These are phyloP conservation scores for Crithidia acanthocephali DNA, from an alignment of 208 protist species.

Conservation along the genomic window DNA sequence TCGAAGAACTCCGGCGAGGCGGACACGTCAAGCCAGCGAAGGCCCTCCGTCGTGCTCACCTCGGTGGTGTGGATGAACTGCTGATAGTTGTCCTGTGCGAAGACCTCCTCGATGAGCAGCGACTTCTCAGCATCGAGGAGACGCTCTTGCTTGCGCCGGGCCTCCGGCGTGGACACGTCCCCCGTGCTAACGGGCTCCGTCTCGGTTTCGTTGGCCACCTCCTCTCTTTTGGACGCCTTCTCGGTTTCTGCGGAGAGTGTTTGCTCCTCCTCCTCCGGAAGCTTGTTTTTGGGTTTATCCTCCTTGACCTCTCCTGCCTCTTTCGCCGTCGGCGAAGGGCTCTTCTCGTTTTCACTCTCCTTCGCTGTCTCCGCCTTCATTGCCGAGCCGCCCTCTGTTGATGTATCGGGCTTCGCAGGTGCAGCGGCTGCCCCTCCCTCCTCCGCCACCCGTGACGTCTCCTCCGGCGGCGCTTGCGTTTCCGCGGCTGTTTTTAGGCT, in stretches of 20 bases:
- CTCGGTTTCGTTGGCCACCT: background rate
- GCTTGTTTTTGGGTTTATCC: background rate
- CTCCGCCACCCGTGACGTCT: too few relatives aligned
- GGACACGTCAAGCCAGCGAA: conserved; percentile 59
- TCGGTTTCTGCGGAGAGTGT: background rate
- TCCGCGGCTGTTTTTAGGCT: background rate
- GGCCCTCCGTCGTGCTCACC: conserved; percentile 41
- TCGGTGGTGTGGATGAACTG: conserved; percentile 48
- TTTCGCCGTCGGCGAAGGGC: too few relatives aligned
- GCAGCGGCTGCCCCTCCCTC: too few relatives aligned
- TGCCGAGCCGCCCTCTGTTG: too few relatives aligned
- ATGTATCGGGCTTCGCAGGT: too few relatives aligned
- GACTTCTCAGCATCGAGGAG: conserved; percentile 29
- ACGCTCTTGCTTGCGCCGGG: background rate
- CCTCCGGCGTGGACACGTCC: conserved; percentile 4
- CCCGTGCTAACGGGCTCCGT: background rate
- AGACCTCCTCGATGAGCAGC: conserved; percentile 34
- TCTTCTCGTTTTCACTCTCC: too few relatives aligned
- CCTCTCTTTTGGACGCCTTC: conserved; percentile 14
- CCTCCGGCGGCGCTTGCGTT: too few relatives aligned
- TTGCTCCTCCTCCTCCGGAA: background rate
- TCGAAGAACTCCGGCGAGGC: conserved; percentile 31
- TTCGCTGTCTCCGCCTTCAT: too few relatives aligned
- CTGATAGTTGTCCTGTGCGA: conserved; percentile 32
- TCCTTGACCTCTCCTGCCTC: background rate